Evolutionary conservation across 1,139 yeast genomes (phyloP).

Genomic region (Hanseniaspora uvarum): DNA sequence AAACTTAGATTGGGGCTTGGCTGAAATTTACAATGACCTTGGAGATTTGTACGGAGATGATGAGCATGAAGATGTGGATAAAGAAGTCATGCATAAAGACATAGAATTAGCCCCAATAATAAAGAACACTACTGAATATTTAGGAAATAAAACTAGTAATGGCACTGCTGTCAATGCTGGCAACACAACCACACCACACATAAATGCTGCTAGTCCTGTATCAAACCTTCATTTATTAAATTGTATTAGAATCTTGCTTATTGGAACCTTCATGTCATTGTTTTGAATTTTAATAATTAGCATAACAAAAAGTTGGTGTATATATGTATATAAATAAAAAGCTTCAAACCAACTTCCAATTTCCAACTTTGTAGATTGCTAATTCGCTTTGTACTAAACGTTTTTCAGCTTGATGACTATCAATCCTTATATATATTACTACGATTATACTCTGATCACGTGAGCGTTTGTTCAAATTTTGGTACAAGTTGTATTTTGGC

Average conservation of each 20-base stretch:
- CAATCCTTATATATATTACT: too few relatives aligned
- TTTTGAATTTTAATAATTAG: neutral
- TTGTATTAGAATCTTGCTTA: neutral
- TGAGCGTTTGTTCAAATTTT: too few relatives aligned
- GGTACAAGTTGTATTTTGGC: too few relatives aligned
- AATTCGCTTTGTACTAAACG: too few relatives aligned
- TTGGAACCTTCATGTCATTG: neutral
- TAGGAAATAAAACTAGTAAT: neutral
- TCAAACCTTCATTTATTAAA: neutral
- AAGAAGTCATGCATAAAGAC: neutral
- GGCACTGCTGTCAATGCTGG: neutral
- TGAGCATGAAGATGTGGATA: neutral
- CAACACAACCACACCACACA: neutral
- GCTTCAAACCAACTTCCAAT: too few relatives aligned
- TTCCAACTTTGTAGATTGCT: too few relatives aligned
- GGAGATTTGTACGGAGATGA: neutral
- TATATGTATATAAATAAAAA: neutral
- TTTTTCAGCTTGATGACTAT: too few relatives aligned
- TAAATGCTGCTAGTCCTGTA: neutral
- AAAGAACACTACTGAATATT: neutral
- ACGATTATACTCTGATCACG: too few relatives aligned
- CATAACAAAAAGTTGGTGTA: neutral
- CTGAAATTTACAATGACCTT: neutral
- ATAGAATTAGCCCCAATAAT: neutral
- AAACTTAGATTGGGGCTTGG: constrained; percentile 9